These are phyloP conservation scores for Globisporangium alternatum DNA, from an alignment of 352 stramenopile species.

Conservation along the genomic window DNA sequence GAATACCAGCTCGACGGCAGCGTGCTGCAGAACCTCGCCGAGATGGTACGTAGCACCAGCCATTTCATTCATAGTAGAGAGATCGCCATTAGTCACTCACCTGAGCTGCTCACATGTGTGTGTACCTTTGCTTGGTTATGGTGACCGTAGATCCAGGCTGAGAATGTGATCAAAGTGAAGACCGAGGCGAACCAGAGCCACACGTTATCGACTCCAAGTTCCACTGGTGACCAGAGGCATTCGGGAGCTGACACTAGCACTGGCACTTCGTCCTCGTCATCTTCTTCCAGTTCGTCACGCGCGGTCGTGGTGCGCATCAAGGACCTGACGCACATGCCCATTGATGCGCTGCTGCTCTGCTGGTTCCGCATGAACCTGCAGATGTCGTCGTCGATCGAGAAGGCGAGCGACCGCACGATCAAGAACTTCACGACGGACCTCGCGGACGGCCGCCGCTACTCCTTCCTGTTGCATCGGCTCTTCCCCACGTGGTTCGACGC, in stretches of 20 bases:
- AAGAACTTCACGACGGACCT: constrained; percentile 82
- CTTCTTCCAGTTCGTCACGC: constrained; percentile 11
- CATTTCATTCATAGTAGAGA: not conserved
- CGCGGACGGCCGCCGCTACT: constrained; percentile 56
- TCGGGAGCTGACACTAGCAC: not conserved
- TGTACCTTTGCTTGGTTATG: not conserved
- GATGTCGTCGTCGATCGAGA: constrained; percentile 53
- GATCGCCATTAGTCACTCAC: not conserved
- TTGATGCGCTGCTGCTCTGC: constrained; percentile 67
- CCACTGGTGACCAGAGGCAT: not conserved
- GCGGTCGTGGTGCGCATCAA: constrained; percentile 45
- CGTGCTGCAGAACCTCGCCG: constrained; percentile 51
- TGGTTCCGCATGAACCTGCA: constrained; percentile 81
- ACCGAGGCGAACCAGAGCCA: constrained; percentile 17
- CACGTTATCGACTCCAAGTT: not conserved
- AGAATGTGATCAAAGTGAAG: constrained; percentile 58
- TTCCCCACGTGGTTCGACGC: constrained; percentile 72
- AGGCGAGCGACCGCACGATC: constrained; percentile 60
- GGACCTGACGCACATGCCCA: constrained; percentile 64
- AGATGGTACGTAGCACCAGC: constrained; percentile 40
- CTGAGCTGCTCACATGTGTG: not conserved
- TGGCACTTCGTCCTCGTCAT: not conserved
- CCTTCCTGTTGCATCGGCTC: constrained; percentile 68
- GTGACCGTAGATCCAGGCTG: constrained; percentile 37
- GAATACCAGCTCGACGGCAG: constrained; percentile 72